Evolutionary conservation across 768 basidiomycete genomes (phyloP), one percentile per base, ranked within the genome.

Genomic region (Collybia sordida): DNA sequence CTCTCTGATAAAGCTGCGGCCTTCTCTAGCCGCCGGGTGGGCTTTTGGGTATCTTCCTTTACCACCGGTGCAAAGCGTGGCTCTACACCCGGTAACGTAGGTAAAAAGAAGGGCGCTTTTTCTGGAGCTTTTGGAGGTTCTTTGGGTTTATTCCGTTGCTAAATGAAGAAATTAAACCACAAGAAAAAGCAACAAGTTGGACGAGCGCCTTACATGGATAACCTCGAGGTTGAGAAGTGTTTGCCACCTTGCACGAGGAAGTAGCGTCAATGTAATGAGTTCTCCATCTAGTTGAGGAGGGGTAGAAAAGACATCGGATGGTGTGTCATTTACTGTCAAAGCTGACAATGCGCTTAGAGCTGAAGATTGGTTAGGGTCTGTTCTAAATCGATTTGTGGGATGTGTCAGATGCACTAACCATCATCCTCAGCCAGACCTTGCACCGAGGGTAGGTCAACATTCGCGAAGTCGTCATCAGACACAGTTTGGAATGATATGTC

Each of bases 141-240:
- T 67, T 89, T 93, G 11, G 97, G 94, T 74, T 95, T 97, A 66
- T 98, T 98, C 47, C 97, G 86, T 79, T 90, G 88, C 88, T 96
- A 52, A 36, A 40, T n/a, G 15, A 17, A 39, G 9, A 46, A 40
- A 34, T 40, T 25, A 8, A 45, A 8, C n/a, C n/a, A 19, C 25
- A 41, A 24, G n/a, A 15, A 28, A 43, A 53, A 24, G 23, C 6
- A 31, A 27, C 27, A 39, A 21, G 36, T 9, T 43, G 15, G 14
- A n/a, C 36, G 48, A 24, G 67, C 79, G 34, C 14, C 31, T 4
- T 56, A 90, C 92, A 66, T 91, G 86, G 53, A 98, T 98, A 24
- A 93, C 86, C 57, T 98, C 97, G 15, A 99, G 76, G 62, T 97
- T 97, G 50, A 99, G 77, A n/a, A 99, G 71, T 0, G 97, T 95